Base-by-base conservation (phyloP, 305 asterid genomes). In the Fraxinus nigra region DNA sequence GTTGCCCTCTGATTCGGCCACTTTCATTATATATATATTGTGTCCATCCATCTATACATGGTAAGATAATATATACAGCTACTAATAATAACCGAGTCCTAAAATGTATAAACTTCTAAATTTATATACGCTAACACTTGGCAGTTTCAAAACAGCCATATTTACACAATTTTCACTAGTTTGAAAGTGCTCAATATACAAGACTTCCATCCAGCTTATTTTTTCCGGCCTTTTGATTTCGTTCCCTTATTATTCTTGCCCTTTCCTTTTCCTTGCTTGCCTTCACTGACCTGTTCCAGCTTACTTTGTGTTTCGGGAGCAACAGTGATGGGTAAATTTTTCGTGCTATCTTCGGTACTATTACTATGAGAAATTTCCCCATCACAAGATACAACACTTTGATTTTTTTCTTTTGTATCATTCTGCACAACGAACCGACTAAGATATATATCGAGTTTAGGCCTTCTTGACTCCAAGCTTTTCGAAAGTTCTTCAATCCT, bases 381-480 rank as follows among this genome's bases (percentile, higher is more conserved):
- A 1, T 65, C 72, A 65, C 16, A 8, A 67, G 38, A 67, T 14
- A 28, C 75, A 30, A 67, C 20, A 5, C 74, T 67, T 26, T 4
- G 7, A 67, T 13, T 13, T 13, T 16, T 18, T 18, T 51, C 76
- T 20, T 30, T 5, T 18, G 69, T 38, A 20, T 80, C 81, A 1
- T 75, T 56, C 34, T 73, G 56, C 67, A 0, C 1, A 3, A 1
- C 0, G 3, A 9, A 7, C 16, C 0, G 5, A 10, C 63, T 35
- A 13, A 38, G 18, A 1, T 73, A 9, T 7, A 16, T n/a, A 2
- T 84, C 81, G 0, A 86, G 24, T 81, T 65, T 51, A 38, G 85
- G 83, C 76, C 54, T 32, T 48, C 20, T 54, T 24, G 72, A 76
- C 33, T 34, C 76, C 56, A 84, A 78, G 14, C 69, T 76, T 79